phyloP scores from a whole-genome alignment of 2,329 filamentous ascomycete species.

The Aureobasidium pullulans region DNA sequence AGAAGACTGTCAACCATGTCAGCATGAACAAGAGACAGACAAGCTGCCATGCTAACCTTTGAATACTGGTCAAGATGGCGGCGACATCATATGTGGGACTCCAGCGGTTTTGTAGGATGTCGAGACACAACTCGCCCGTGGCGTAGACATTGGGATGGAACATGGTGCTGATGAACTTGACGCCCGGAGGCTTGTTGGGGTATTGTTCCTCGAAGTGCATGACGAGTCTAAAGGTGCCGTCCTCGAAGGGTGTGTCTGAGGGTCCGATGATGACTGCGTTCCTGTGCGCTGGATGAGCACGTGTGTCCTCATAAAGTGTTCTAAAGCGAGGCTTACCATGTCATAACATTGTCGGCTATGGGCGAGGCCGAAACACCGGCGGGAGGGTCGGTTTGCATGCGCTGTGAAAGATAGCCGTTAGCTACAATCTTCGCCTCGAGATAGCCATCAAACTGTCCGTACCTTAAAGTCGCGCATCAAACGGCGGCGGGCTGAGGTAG shows the following conservation, averaged over 20 bases:
- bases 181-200: conserved; percentile 92
- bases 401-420: conserved; percentile 44
- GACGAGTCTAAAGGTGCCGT: conserved; percentile 92
- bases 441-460: conserved; percentile 23
- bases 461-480: conserved; percentile 99
- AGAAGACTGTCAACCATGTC: conserved; percentile 56
- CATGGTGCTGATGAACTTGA: conserved; percentile 99
- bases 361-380: conserved; percentile 94
- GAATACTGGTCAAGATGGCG: conserved; percentile 92
- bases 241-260: conserved; percentile 94
- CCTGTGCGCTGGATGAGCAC: conserved; percentile 45
- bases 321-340: conserved; percentile 56
- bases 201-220: conserved; percentile 99
- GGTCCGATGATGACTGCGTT: conserved; percentile 98
- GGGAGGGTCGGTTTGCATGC: conserved; percentile 98
- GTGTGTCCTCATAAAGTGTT: background rate
- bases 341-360: conserved; percentile 95
- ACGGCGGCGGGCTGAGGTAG: conserved; percentile 87
- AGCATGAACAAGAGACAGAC: background rate
- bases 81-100: conserved; percentile 98
- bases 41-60: conserved; percentile 58
- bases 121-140: conserved; percentile 89
- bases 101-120: conserved; percentile 97
- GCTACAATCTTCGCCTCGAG: background rate
- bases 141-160: conserved; percentile 99